Evolutionary conservation across 495 filamentous ascomycete species (phyloP).

Genomic region (Friedmanniomyces simplex): DNA sequence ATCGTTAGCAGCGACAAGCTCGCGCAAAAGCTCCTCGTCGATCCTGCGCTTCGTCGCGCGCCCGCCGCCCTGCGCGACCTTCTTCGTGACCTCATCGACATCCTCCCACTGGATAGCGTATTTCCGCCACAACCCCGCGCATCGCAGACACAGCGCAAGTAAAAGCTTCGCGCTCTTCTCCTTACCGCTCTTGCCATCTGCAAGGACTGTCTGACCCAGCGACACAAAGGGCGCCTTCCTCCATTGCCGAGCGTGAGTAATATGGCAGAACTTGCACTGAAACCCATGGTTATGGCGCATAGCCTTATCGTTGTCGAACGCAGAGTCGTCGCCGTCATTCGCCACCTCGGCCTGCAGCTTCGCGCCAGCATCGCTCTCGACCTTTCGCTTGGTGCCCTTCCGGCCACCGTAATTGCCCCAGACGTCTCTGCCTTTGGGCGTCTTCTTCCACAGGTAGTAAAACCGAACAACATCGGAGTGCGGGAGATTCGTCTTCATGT

Average conservation of each 20-base stretch:
- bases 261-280: conserved; percentile 87
- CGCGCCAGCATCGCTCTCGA: conserved; percentile 51
- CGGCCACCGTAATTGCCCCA: conserved; percentile 83
- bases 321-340: conserved; percentile 88
- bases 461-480: conserved; percentile 75
- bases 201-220: conserved; percentile 59
- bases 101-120: conserved; percentile 96
- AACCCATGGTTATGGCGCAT: conserved; percentile 66
- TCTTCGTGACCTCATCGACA: conserved; percentile 85
- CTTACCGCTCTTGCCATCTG: conserved; percentile 53
- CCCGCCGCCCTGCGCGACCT: conserved; percentile 73
- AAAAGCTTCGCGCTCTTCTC: conserved; percentile 70
- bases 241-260: conserved; percentile 77
- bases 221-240: conserved; percentile 69
- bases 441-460: conserved; percentile 99
- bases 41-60: conserved; percentile 78
- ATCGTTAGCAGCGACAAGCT: conserved; percentile 51
- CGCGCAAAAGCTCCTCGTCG: conserved; percentile 83
- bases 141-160: conserved; percentile 78
- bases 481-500: conserved; percentile 64
- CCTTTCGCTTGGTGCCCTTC: conserved; percentile 66
- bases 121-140: conserved; percentile 83
- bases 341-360: conserved; percentile 87
- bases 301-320: conserved; percentile 88
- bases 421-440: conserved; percentile 67